phyloP scores from a whole-genome alignment of 2,329 filamentous ascomycete genomes.

The Fusarium mangiferae region DNA sequence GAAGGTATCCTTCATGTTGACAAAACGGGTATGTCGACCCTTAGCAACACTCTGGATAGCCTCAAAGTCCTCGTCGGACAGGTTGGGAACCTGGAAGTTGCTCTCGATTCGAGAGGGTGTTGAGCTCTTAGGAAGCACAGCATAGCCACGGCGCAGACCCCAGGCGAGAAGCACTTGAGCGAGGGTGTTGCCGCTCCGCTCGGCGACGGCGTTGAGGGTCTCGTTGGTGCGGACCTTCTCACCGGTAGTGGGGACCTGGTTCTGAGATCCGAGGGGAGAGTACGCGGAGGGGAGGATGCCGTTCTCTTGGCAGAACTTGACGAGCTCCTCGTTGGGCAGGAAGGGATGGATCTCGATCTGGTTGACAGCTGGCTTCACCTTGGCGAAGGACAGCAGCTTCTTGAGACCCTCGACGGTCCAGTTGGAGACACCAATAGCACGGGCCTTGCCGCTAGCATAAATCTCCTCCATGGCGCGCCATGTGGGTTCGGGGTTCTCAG shows the following conservation, averaged over 20 bases:
- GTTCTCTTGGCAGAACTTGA: constrained; percentile 63
- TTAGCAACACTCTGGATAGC: constrained; percentile 52
- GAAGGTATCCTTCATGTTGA: constrained; percentile 86
- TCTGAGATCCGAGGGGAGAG: constrained; percentile 71
- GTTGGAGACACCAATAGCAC: constrained; percentile 63
- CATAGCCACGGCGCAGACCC: constrained; percentile 73
- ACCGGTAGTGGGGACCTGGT: constrained; percentile 43
- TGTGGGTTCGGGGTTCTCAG: constrained; percentile 52
- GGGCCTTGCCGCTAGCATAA: constrained; percentile 51
- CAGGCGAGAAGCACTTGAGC: constrained; percentile 66
- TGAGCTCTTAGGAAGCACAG: constrained; percentile 76
- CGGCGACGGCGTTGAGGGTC: constrained; percentile 61
- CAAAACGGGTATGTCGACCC: constrained; percentile 75
- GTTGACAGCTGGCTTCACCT: constrained; percentile 61
- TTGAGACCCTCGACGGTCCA: constrained; percentile 57
- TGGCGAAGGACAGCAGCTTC: constrained; percentile 48
- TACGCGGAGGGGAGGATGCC: constrained; percentile 64
- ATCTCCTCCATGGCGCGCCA: constrained; percentile 68
- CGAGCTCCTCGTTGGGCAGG: constrained; percentile 59
- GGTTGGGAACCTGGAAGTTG: constrained; percentile 39
- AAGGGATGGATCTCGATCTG: constrained; percentile 54
- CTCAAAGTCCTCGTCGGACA: constrained; percentile 66
- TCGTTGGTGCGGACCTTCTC: constrained; percentile 49
- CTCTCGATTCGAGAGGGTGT: constrained; percentile 69
- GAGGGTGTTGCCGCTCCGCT: constrained; percentile 61